Evolutionary conservation across 495 filamentous ascomycete genomes (phyloP).

Genomic region (Articulospora tetracladia): DNA sequence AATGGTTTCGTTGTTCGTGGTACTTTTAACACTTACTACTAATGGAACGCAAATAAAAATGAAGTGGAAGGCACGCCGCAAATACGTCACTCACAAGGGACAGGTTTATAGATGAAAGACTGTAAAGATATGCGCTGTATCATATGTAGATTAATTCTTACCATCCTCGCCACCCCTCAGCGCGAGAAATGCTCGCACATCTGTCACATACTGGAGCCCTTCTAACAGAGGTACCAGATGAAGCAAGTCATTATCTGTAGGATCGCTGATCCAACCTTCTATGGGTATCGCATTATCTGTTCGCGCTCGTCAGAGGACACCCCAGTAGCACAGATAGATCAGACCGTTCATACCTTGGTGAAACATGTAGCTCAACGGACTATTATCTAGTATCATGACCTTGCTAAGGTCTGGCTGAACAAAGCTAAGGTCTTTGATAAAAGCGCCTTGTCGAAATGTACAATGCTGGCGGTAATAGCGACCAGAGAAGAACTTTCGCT

Average conservation of each 20-base stretch:
- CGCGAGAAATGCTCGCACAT: slow-evolving; percentile 85
- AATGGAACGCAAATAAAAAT: too few species aligned
- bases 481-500: slow-evolving; percentile 89
- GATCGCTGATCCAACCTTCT: slow-evolving; percentile 89
- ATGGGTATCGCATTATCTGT: slow-evolving; percentile 92
- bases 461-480: slow-evolving; percentile 96
- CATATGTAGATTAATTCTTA: slow-evolving; percentile 31
- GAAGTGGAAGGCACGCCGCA: too few species aligned
- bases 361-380: slow-evolving; percentile 96
- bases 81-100: too few species aligned
- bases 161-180: slow-evolving; percentile 79
- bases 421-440: slow-evolving; percentile 95
- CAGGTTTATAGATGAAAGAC: too few species aligned
- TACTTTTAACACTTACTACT: too few species aligned
- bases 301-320: not conserved
- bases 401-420: slow-evolving; percentile 94
- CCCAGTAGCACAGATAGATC: too few species aligned
- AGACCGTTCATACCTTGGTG: slow-evolving; percentile 87
- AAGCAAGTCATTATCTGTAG: slow-evolving; percentile 84
- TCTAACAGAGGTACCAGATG: slow-evolving; percentile 93
- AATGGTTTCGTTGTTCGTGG: too few species aligned
- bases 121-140: not conserved
- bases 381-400: slow-evolving; percentile 98
- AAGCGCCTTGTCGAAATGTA: slow-evolving; percentile 89
- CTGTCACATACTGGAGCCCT: slow-evolving; percentile 91